Conservation (phyloP, 179 eudicot species). For the Vitellaria paradoxa region DNA sequence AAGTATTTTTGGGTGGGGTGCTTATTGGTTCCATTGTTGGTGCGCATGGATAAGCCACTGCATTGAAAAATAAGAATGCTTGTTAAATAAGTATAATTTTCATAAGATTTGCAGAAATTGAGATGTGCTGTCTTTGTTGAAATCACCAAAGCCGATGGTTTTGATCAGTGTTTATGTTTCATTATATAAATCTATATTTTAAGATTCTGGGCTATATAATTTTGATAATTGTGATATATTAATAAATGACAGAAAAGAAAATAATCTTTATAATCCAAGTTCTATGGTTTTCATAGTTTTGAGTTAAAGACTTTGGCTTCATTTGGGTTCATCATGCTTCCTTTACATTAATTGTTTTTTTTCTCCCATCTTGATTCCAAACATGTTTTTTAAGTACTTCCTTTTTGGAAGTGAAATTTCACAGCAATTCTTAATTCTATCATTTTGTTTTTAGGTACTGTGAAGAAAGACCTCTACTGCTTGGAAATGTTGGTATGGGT, state of each 20-base stretch:
- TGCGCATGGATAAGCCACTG: too few species aligned
- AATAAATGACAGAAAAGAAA: not conserved
- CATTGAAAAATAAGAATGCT: too few species aligned
- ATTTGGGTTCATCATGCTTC: conserved; percentile 1
- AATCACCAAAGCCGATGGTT: too few species aligned
- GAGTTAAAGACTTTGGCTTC: not conserved
- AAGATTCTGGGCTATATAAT: not conserved
- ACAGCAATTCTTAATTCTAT: not conserved
- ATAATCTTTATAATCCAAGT: not conserved
- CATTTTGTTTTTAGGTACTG: conserved; percentile 60
- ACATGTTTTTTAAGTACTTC: not conserved
- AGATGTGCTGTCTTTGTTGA: too few species aligned
- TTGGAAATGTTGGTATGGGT: conserved; percentile 96
- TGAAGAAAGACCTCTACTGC: conserved; percentile 94
- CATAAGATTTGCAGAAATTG: too few species aligned
- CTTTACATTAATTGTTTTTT: not conserved
- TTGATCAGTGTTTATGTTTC: too few species aligned
- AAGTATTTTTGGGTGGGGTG: too few species aligned
- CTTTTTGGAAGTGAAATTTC: not conserved
- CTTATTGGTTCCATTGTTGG: too few species aligned
- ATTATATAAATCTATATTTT: too few species aligned
- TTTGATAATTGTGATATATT: not conserved
- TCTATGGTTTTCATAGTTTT: not conserved
- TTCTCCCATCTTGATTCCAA: not conserved
- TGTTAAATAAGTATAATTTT: too few species aligned